Evolutionary conservation across 345 rosid genomes (phyloP).

Genomic region (Linum usitatissimum): DNA sequence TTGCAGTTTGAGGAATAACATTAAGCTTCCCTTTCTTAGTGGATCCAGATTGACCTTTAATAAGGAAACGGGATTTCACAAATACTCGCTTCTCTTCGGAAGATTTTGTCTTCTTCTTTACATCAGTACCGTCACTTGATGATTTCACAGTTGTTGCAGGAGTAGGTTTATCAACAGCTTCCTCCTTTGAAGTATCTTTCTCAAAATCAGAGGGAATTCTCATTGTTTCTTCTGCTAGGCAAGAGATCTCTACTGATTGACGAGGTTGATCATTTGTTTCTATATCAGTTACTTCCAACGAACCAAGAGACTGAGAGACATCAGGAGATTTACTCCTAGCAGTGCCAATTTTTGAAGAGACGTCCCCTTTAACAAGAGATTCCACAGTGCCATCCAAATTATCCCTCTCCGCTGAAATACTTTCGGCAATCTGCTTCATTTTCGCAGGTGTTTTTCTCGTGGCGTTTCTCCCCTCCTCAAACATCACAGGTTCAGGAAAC

Average conservation of each 20-base stretch:
- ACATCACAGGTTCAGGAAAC: constrained; percentile 83
- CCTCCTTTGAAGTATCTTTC: constrained; percentile 29
- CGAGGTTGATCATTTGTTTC: constrained; percentile 19
- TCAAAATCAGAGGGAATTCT: constrained; percentile 25
- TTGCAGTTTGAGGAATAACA: constrained; percentile 26
- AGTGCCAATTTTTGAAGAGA: constrained; percentile 19
- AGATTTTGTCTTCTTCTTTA: constrained; percentile 34
- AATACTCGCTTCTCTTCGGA: constrained; percentile 37
- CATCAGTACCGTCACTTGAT: constrained; percentile 26
- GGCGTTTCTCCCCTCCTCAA: constrained; percentile 51
- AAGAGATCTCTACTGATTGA: constrained; percentile 22
- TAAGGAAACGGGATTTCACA: constrained; percentile 43
- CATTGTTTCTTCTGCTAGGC: constrained; percentile 20
- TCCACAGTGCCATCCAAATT: constrained; percentile 5
- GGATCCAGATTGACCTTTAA: constrained; percentile 38
- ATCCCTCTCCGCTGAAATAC: constrained; percentile 16
- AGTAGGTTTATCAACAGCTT: constrained; percentile 22
- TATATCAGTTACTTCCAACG: constrained; percentile 25
- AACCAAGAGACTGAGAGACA: constrained; percentile 18
- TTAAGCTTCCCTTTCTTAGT: constrained; percentile 47
- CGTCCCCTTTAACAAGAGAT: constrained; percentile 18
- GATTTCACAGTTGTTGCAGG: constrained; percentile 23
- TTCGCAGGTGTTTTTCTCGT: constrained; percentile 21
- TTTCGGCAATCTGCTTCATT: constrained; percentile 17
- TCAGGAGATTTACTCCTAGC: constrained; percentile 24